A percentile compares a stretch with the other conserved stretches of the same genome.
Conservation (phyloP, 192 early-diverging fungal genomes). For the Podila clonocystis region DNA sequence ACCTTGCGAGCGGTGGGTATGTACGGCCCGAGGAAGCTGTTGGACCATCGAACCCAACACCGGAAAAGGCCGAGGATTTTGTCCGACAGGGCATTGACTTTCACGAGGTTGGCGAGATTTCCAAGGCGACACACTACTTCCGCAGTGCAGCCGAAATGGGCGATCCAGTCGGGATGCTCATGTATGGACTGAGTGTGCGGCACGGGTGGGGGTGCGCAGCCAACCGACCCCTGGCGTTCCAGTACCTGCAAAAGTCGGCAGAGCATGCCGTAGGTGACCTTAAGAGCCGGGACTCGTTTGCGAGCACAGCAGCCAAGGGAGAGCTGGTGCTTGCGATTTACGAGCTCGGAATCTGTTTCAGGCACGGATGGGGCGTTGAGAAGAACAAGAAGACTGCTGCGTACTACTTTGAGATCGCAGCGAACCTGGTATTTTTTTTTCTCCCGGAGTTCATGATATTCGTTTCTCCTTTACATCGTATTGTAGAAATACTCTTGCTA, state of each 20-base stretch:
- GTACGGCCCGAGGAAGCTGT: slow-evolving; percentile 41
- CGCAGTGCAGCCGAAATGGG: slow-evolving; percentile 71
- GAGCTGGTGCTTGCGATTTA: slow-evolving; percentile 78
- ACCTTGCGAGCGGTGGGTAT: slow-evolving; percentile 30
- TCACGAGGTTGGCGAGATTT: slow-evolving; percentile 75
- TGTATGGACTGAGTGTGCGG: slow-evolving; percentile 77
- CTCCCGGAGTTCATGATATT: not conserved
- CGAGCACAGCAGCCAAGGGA: slow-evolving; percentile 63
- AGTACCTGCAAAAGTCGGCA: slow-evolving; percentile 76
- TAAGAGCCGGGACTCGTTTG: slow-evolving; percentile 62
- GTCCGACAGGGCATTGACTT: slow-evolving; percentile 72
- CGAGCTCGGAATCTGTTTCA: slow-evolving; percentile 81
- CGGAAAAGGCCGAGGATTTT: slow-evolving; percentile 64
- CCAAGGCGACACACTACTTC: slow-evolving; percentile 77
- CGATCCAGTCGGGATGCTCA: slow-evolving; percentile 75
- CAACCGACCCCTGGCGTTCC: slow-evolving; percentile 64
- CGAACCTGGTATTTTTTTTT: slow-evolving; percentile 60
- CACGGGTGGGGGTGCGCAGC: slow-evolving; percentile 73
- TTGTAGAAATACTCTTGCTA: not conserved
- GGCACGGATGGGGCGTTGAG: slow-evolving; percentile 85
- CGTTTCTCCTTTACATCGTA: not conserved
- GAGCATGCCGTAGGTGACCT: slow-evolving; percentile 70
- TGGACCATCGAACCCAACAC: slow-evolving; percentile 40
- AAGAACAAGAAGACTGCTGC: slow-evolving; percentile 65
- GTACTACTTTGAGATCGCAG: slow-evolving; percentile 55